Evolutionary conservation across 805 yeast species (phyloP).

Genomic region (Lipomyces japonicus): DNA sequence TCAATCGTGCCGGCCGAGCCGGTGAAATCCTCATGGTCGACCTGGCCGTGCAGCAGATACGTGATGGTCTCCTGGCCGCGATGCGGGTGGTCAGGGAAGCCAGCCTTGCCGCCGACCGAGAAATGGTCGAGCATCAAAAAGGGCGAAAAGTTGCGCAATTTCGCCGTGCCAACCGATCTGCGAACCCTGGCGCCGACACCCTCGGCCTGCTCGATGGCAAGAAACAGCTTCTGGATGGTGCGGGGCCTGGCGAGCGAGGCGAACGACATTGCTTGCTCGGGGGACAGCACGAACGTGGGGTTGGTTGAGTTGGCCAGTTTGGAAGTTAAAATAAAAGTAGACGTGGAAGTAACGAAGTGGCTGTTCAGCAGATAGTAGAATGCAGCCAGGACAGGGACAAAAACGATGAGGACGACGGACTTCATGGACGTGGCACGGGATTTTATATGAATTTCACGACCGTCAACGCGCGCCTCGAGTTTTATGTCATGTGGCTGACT

Average conservation of each 20-base stretch:
- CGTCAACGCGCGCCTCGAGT: too few species aligned
- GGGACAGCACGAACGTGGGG: neutral
- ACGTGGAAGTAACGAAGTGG: neutral
- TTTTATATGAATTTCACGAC: too few species aligned
- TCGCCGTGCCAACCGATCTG: slow-evolving; percentile 68
- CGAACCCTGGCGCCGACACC: slow-evolving; percentile 88
- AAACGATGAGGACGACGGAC: slow-evolving; percentile 4
- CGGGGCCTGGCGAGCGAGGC: slow-evolving; percentile 33
- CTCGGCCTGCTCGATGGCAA: slow-evolving; percentile 69
- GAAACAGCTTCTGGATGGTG: slow-evolving; percentile 48
- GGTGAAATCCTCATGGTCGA: slow-evolving; percentile 83
- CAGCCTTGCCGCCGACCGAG: slow-evolving; percentile 54
- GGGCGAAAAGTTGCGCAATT: slow-evolving; percentile 73
- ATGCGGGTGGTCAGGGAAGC: slow-evolving; percentile 82
- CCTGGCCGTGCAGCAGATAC: slow-evolving; percentile 56
- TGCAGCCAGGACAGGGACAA: too few species aligned
- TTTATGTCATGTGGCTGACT: too few species aligned
- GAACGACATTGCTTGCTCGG: slow-evolving; percentile 7
- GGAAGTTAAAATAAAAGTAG: neutral
- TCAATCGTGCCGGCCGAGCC: slow-evolving; percentile 73
- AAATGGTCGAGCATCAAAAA: slow-evolving; percentile 81
- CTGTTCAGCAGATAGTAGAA: neutral
- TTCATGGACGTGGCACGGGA: slow-evolving; percentile 9
- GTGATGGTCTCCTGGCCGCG: slow-evolving; percentile 82
- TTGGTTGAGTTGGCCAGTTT: neutral